A percentile compares a stretch with the other conserved stretches of the same genome.
These are phyloP conservation scores for Auriscalpium microsporum DNA, from an alignment of 768 basidiomycete species.

Conservation along the genomic window DNA sequence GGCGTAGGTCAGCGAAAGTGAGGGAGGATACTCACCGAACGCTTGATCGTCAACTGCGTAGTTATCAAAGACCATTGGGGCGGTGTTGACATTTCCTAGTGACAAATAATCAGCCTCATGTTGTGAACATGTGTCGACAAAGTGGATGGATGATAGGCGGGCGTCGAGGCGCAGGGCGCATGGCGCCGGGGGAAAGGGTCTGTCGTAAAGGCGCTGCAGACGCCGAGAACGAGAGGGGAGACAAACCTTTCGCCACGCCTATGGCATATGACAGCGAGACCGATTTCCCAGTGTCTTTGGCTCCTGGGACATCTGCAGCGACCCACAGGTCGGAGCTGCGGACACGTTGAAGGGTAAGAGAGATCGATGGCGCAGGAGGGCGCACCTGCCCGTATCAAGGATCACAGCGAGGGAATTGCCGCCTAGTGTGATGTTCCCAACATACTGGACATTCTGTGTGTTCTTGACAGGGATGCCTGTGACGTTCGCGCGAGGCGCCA, in stretches of 20 bases:
- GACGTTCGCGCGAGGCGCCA: slow-evolving; percentile 2
- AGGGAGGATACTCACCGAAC: slow-evolving; percentile 40
- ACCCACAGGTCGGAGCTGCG: slow-evolving; percentile 74
- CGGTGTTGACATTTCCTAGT: slow-evolving; percentile 48
- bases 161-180: background rate
- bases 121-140: background rate
- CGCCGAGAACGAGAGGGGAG: background rate
- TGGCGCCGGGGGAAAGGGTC: background rate
- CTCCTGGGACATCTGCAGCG: slow-evolving; percentile 35
- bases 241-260: slow-evolving; percentile 50
- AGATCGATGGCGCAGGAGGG: background rate
- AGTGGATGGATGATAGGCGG: background rate
- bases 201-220: background rate
- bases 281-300: slow-evolving; percentile 48
- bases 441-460: slow-evolving; percentile 66
- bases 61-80: slow-evolving; percentile 44
- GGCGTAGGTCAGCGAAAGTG: background rate
- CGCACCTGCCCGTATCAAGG: slow-evolving; percentile 72
- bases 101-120: background rate
- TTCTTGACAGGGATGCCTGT: slow-evolving; percentile 42
- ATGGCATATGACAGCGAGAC: slow-evolving; percentile 60
- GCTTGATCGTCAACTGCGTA: slow-evolving; percentile 57
- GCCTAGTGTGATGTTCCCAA: slow-evolving; percentile 61
- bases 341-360: slow-evolving; percentile 2
- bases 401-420: slow-evolving; percentile 50